A percentile compares a stretch with the other conserved stretches of the same genome.
Evolutionary conservation across 2,329 filamentous ascomycete genomes (phyloP).

Genomic region (Penicillium polonicum): DNA sequence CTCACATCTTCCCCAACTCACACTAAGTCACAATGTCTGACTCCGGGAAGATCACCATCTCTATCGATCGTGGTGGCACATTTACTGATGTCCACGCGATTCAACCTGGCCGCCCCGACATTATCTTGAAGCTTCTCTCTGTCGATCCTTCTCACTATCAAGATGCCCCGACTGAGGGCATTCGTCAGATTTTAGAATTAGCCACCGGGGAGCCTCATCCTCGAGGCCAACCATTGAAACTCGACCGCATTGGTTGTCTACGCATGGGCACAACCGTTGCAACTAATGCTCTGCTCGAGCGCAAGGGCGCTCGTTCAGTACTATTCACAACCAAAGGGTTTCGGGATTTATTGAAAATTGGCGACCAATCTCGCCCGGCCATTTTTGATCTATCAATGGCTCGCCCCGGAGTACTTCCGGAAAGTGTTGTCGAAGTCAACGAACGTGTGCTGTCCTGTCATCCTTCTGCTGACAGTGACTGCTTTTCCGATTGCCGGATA

Average conservation of each 20-base stretch:
- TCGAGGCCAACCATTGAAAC: constrained; percentile 35
- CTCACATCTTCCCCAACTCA: background rate
- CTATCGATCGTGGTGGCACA: constrained; percentile 43
- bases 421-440: constrained; percentile 78
- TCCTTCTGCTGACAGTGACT: constrained; percentile 63
- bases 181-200: constrained; percentile 65
- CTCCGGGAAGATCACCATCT: constrained; percentile 37
- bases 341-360: constrained; percentile 80
- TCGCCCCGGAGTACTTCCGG: constrained; percentile 82
- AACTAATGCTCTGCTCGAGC: constrained; percentile 83
- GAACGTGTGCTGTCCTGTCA: constrained; percentile 80
- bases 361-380: constrained; percentile 82
- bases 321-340: constrained; percentile 86
- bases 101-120: constrained; percentile 38
- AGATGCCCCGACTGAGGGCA: constrained; percentile 69
- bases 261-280: constrained; percentile 94
- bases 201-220: constrained; percentile 38
- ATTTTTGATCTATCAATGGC: constrained; percentile 88
- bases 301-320: constrained; percentile 84
- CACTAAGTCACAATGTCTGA: constrained; percentile 22
- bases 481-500: constrained; percentile 64
- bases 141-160: constrained; percentile 43
- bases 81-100: constrained; percentile 43
- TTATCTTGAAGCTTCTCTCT: constrained; percentile 43
- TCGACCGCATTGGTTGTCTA: constrained; percentile 53